Base-by-base conservation (phyloP, 805 yeast genomes). In the Kodamaea kakaduensis region DNA sequence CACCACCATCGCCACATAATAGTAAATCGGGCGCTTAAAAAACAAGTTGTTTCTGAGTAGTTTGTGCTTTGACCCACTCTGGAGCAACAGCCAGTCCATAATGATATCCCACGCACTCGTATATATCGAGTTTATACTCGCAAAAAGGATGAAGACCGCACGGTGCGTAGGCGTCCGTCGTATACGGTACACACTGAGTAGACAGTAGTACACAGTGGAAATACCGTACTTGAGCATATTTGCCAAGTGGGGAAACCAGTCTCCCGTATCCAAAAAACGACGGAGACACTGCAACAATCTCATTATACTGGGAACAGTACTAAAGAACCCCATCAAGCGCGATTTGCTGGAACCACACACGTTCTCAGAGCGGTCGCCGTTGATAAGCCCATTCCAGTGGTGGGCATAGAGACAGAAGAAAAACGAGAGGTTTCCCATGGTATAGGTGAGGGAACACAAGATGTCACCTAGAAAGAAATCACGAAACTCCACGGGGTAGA, bases 401-500 rank as follows among this genome's bases (percentile, higher is more conserved):
- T 77, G 71, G 1, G 80, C 73, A 54, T 86, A 89, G 16, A 87
- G 64, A 55, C 98, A 93, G 47, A 86, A 79, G 61, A 87, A 88
- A 57, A 88, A 76, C 1, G 94, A 83, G 28, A 85, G 61, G 46
- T 89, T 90, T 4, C 96, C 84, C 64, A 87, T 66, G 0, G 96
- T 74, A 59, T 93, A 93, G 1, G 96, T 84, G 50, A 93, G 67
- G 18, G 95, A 84, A 58, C 95, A 84, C 34, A 90, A 66, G 19
- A 93, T 80, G 58, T 93, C 98, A 14, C 97, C 98, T 31, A 90
- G 44, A 55, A 86, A 87, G 67, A 93, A 90, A 59, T 93, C 98
- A 38, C 89, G 72, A 54, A 93, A 93, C 60, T 90, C 97, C 36
- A 93, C 97, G 0, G 97, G 96, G 51, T 82, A 93, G 26, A 88